Conservation (phyloP, 148 eudicot species). For the Drosera capensis region DNA sequence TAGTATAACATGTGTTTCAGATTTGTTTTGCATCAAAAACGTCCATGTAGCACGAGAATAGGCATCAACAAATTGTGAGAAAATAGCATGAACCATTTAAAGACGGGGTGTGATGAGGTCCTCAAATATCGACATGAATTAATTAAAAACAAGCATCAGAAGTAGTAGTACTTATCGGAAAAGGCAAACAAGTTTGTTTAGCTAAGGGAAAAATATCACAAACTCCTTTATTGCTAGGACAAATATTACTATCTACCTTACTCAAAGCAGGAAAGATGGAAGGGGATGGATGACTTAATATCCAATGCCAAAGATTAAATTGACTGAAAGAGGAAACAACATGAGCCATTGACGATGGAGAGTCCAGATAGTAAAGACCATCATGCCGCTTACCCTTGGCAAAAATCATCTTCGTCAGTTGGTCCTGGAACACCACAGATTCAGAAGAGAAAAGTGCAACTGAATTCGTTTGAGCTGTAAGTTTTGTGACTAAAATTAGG, state of each 20-base stretch:
- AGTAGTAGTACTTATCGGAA: background rate
- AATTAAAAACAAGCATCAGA: background rate
- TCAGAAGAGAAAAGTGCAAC: background rate
- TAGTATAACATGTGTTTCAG: background rate
- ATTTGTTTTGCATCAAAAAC: background rate
- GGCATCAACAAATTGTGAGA: background rate
- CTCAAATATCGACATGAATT: conserved; percentile 2
- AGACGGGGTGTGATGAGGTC: background rate
- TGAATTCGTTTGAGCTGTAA: background rate
- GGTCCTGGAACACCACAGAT: too few relatives aligned
- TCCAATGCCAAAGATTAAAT: too few relatives aligned
- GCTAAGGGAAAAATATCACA: background rate
- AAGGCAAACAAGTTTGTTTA: background rate
- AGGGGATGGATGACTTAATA: background rate
- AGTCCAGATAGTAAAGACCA: too few relatives aligned
- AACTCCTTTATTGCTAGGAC: background rate
- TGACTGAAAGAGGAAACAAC: too few relatives aligned
- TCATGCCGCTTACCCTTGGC: too few relatives aligned
- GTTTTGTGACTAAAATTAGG: background rate
- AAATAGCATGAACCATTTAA: background rate
- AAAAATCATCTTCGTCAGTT: too few relatives aligned
- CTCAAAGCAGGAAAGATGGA: too few relatives aligned
- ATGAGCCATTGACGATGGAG: too few relatives aligned
- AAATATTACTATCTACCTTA: background rate
- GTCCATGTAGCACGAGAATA: background rate